Base-by-base conservation (phyloP, 768 basidiomycete genomes). In the Collybia sordida region DNA sequence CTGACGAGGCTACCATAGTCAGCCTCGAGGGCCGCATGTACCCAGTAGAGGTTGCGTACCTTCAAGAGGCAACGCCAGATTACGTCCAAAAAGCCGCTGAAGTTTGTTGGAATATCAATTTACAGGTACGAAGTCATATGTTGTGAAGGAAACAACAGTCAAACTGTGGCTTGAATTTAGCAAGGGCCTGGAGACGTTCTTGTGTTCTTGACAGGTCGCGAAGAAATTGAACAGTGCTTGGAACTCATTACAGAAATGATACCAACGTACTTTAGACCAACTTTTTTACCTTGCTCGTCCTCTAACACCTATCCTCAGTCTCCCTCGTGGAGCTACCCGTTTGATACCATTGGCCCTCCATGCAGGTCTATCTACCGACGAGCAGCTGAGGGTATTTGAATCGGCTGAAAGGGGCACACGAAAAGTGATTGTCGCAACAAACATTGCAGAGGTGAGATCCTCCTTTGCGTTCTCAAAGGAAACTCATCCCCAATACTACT, bases 21-120 rank as follows among this genome's bases (percentile, higher is more conserved):
- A 91, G 89, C 62, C 71, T 98, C 27, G 95, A 98, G 67, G 97
- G 97, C 6, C 81, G 94, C 18, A 88, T 92, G 82, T 97, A 87
- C 66, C 96, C 97, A 2, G 95, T 99, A 3, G 91, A 99, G 59
- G 80, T 96, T 14, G 91, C 89, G 17, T 97, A 97, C 68, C 73
- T 95, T 2, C 73, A 83, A 52, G 82, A 92, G 49, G 85, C 96
- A 6, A 73, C 78, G 4, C 67, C 82, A 2, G 90, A 98, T 61
- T 96, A 98, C 59, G 82, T 93, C 14, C 78, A 76, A 52, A 84
- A 79, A 58, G 93, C 94, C 6, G 90, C 90, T 4, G 82, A 91
- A 62, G 83, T 89, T 1, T 83, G 88, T 12, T 90, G 89, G 80
- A 88, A 89, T 59, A 84, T 96, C 21, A 85, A 90, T 50, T 51